These are phyloP conservation scores for Scutellaria minor DNA, from an alignment of 257 asterid genomes.

Conservation along the genomic window DNA sequence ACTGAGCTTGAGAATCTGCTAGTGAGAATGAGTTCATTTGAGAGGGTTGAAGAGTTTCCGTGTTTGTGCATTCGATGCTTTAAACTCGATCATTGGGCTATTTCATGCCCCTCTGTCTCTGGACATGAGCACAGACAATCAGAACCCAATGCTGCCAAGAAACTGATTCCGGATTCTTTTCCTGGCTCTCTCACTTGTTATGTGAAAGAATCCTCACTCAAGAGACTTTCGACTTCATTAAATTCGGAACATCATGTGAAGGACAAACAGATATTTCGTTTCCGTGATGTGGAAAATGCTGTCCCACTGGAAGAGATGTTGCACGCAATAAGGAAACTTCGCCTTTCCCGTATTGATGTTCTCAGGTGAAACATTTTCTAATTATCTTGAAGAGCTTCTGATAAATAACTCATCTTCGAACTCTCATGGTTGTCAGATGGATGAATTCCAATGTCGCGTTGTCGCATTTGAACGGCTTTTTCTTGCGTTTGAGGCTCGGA, in stretches of 20 bases:
- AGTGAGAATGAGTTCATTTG: slow-evolving; percentile 44
- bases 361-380: slow-evolving; percentile 51
- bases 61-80: slow-evolving; percentile 68
- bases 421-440: slow-evolving; percentile 54
- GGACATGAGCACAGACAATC: slow-evolving; percentile 32
- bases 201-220: slow-evolving; percentile 33
- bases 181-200: slow-evolving; percentile 19
- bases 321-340: slow-evolving; percentile 65
- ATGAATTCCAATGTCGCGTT: slow-evolving; percentile 50
- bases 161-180: slow-evolving; percentile 3
- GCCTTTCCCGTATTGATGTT: slow-evolving; percentile 70
- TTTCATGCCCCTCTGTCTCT: slow-evolving; percentile 54
- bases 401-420: slow-evolving; percentile 29
- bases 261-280: slow-evolving; percentile 14
- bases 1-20: slow-evolving; percentile 55
- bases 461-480: slow-evolving; percentile 62
- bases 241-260: slow-evolving; percentile 30
- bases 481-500: slow-evolving; percentile 71
- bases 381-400: not conserved
- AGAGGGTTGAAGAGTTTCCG: slow-evolving; percentile 42
- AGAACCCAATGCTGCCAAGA: slow-evolving; percentile 16
- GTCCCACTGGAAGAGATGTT: slow-evolving; percentile 52
- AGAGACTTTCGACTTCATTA: slow-evolving; percentile 32
- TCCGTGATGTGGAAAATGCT: slow-evolving; percentile 14
- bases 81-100: slow-evolving; percentile 71